A percentile compares a stretch with the other conserved stretches of the same genome.
These are phyloP conservation scores for Cicer cuneatum DNA, from an alignment of 306 rosid species.

Conservation along the genomic window DNA sequence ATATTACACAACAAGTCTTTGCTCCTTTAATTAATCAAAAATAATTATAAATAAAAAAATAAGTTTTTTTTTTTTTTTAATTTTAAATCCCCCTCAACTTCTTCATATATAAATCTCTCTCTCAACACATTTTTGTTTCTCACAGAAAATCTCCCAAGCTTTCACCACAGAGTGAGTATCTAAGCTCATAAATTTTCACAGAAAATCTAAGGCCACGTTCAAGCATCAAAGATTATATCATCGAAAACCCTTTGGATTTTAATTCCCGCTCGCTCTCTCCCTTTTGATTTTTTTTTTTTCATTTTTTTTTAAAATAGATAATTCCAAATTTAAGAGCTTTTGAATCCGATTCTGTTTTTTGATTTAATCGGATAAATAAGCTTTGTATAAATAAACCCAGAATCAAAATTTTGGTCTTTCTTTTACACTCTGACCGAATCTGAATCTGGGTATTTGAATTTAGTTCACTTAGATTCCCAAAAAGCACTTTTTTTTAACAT, in stretches of 20 bases:
- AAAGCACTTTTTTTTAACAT: constrained; percentile 2
- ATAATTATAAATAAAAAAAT: background rate
- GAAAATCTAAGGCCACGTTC: background rate
- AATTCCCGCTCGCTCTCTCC: constrained; percentile 53
- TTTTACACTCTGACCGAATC: constrained; percentile 33
- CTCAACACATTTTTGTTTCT: constrained; percentile 11
- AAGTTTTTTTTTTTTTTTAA: background rate
- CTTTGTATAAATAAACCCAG: constrained; percentile 40
- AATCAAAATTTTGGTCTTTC: constrained; percentile 39
- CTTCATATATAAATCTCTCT: constrained; percentile 57
- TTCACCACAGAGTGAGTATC: constrained; percentile 22
- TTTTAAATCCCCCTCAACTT: constrained; percentile 45
- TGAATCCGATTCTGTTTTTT: constrained; percentile 68
- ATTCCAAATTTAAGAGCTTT: constrained; percentile 36
- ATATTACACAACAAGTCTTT: constrained; percentile 32
- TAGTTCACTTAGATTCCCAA: constrained; percentile 12
- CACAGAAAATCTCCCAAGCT: constrained; percentile 42
- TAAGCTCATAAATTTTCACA: background rate
- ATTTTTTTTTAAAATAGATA: constrained; percentile 52
- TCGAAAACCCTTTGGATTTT: constrained; percentile 4
- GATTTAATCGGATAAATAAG: constrained; percentile 55
- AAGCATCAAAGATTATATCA: background rate
- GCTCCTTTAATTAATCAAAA: background rate
- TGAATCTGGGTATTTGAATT: constrained; percentile 37
- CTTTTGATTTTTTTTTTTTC: background rate